These are phyloP conservation scores for Lavandula angustifolia DNA, from an alignment of 257 asterid genomes.

Conservation along the genomic window DNA sequence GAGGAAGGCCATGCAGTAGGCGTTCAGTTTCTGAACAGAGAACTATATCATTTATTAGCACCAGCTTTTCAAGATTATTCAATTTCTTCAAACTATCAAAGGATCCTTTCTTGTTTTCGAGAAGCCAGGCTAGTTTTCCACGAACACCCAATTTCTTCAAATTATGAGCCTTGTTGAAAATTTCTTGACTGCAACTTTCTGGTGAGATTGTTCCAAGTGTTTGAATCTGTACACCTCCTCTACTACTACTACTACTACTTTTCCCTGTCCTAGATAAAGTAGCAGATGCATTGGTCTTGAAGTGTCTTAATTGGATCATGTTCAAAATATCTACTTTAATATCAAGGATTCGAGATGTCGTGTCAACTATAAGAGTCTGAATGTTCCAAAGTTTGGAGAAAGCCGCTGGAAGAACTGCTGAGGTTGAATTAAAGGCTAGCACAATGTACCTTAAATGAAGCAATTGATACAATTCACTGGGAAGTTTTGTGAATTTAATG, in stretches of 20 bases:
- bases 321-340: conserved; percentile 37
- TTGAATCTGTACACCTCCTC: conserved; percentile 31
- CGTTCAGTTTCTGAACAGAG: conserved; percentile 20
- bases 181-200: conserved; percentile 35
- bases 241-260: too few species aligned
- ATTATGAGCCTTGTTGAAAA: conserved; percentile 35
- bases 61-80: conserved; percentile 42
- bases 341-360: conserved; percentile 29
- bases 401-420: conserved; percentile 31
- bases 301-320: conserved; percentile 45
- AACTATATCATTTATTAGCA: conserved; percentile 42
- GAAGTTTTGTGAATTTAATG: conserved; percentile 34
- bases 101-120: conserved; percentile 32
- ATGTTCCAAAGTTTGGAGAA: conserved; percentile 43
- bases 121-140: conserved; percentile 36
- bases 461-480: conserved; percentile 32
- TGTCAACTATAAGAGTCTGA: conserved; percentile 43
- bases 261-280: conserved; percentile 22
- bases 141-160: conserved; percentile 47
- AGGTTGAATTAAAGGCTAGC: conserved; percentile 27
- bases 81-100: conserved; percentile 39
- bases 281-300: conserved; percentile 46
- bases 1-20: conserved; percentile 32
- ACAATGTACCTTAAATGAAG: conserved; percentile 45
- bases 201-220: conserved; percentile 53